phyloP scores from a whole-genome alignment of 495 filamentous ascomycete genomes.

The Penicillium macrosclerotiorum region DNA sequence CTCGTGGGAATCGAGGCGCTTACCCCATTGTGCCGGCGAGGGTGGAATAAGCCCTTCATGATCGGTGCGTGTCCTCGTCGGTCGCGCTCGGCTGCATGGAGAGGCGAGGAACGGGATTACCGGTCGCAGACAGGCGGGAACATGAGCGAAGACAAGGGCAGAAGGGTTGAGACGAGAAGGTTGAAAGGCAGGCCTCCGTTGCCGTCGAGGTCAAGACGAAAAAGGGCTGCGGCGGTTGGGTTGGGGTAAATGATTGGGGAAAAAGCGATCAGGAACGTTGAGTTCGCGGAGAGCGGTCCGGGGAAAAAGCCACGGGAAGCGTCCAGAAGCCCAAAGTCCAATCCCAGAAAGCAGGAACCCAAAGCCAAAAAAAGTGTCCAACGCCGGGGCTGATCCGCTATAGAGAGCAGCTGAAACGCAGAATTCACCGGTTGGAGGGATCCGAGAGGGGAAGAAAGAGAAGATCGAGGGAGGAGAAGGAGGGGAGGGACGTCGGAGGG shows the following conservation, averaged over 20 bases:
- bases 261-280: conserved; percentile 14
- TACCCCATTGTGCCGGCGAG: conserved; percentile 43
- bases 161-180: not conserved
- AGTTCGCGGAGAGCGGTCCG: conserved; percentile 20
- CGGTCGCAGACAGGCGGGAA: not conserved
- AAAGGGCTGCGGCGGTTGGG: not conserved
- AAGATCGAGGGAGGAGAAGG: not conserved
- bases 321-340: conserved; percentile 1
- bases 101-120: conserved; percentile 2
- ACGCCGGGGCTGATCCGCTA: too few species aligned
- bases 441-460: not conserved
- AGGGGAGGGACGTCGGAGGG: not conserved
- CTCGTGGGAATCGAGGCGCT: conserved; percentile 15
- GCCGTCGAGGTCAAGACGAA: too few species aligned
- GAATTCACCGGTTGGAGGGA: not conserved
- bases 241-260: conserved; percentile 16
- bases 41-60: conserved; percentile 46
- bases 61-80: conserved; percentile 23
- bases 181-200: conserved; percentile 3
- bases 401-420: not conserved
- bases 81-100: conserved; percentile 36
- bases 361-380: too few species aligned
- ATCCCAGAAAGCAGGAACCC: not conserved
- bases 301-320: conserved; percentile 17
- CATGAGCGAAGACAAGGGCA: conserved; percentile 15